A percentile compares a stretch with the other conserved stretches of the same genome.
phyloP scores from a whole-genome alignment of 2,329 filamentous ascomycete species.

The Botrytis paeoniae region DNA sequence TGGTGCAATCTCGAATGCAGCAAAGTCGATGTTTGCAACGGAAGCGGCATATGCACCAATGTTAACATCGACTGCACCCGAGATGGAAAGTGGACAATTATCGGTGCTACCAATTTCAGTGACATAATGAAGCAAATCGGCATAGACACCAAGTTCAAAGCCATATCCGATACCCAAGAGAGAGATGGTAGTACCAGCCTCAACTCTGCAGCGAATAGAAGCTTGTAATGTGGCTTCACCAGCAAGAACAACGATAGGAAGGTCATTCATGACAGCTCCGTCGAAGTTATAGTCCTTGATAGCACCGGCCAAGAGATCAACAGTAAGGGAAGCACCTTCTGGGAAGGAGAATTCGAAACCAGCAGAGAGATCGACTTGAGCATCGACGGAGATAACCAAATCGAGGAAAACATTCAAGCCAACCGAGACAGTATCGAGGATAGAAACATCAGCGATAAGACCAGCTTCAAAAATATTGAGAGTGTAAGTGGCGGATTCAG shows the following conservation, averaged over 20 bases:
- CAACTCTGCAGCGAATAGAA: conserved; percentile 28
- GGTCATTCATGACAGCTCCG: conserved; percentile 23
- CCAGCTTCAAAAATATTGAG: conserved; percentile 27
- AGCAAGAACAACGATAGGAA: conserved; percentile 27
- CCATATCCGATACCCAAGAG: conserved; percentile 26
- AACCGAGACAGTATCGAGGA: conserved; percentile 27
- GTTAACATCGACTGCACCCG: conserved; percentile 25
- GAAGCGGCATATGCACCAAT: conserved; percentile 29
- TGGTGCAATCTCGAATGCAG: conserved; percentile 23
- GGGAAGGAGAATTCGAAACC: conserved; percentile 32
- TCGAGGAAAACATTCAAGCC: conserved; percentile 29
- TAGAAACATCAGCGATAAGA: conserved; percentile 21
- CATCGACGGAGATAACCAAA: conserved; percentile 28
- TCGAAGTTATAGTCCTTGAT: conserved; percentile 27
- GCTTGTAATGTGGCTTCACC: conserved; percentile 28
- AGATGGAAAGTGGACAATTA: conserved; percentile 23
- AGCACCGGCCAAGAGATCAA: conserved; percentile 29
- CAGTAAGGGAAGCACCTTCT: conserved; percentile 28
- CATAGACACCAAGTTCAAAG: conserved; percentile 29
- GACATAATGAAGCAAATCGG: conserved; percentile 30
- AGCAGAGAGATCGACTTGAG: conserved; percentile 26
- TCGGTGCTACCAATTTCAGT: conserved; percentile 22
- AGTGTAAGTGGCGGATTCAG: conserved; percentile 24
- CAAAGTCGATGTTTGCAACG: conserved; percentile 28
- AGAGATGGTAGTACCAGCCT: conserved; percentile 30